Conservation (phyloP, 2,329 filamentous ascomycete genomes). For the Colletotrichum zoysiae region DNA sequence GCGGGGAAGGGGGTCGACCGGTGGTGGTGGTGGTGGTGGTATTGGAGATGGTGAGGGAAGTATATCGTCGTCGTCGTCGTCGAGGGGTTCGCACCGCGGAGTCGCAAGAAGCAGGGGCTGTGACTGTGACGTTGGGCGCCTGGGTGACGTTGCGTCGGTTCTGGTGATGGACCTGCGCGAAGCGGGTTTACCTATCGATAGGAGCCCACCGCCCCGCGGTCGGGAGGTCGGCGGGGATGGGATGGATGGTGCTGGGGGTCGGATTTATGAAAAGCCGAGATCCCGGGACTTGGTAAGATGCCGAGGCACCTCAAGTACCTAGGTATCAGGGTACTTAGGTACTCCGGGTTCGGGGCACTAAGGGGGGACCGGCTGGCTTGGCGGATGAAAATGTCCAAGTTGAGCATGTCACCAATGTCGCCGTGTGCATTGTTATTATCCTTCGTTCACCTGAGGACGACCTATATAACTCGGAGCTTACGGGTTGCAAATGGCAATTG, state of each 20-base stretch:
- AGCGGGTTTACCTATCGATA: constrained; percentile 36
- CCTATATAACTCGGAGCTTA: background rate
- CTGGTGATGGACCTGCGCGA: constrained; percentile 10
- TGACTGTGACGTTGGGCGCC: constrained; percentile 1
- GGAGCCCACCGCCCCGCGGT: constrained; percentile 17
- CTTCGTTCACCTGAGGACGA: too few species aligned
- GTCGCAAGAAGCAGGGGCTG: background rate
- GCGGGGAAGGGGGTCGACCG: background rate
- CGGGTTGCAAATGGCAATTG: background rate
- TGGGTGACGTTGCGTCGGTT: constrained; percentile 25
- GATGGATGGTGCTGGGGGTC: too few species aligned
- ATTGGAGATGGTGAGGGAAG: background rate
- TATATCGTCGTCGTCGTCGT: background rate
- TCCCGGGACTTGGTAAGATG: background rate
- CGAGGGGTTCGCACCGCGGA: background rate
- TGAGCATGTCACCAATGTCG: background rate
- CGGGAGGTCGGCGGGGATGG: background rate
- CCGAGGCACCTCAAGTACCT: too few species aligned
- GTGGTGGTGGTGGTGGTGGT: background rate
- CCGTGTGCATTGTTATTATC: background rate
- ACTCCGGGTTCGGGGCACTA: too few species aligned
- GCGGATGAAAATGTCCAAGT: background rate
- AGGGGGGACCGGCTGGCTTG: background rate
- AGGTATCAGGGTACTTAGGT: background rate
- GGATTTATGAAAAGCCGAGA: background rate